Base-by-base conservation (phyloP, 2,329 filamentous ascomycete genomes). In the Cryoendolithus antarcticus region DNA sequence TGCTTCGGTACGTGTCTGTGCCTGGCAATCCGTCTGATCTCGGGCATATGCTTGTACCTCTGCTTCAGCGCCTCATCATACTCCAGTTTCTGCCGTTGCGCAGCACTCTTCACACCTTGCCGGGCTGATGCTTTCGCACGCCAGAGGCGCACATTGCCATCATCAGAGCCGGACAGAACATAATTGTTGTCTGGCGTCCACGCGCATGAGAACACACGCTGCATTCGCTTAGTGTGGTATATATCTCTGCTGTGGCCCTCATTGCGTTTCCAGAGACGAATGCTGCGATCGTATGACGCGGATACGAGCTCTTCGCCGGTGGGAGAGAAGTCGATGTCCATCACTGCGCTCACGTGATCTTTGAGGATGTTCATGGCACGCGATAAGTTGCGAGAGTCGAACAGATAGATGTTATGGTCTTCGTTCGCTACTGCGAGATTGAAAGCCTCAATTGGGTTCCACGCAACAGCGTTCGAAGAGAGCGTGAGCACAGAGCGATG, bases 221-320 rank as follows among this genome's bases (percentile, higher is more conserved):
- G 89, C 89, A 95, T 95, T 47, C 91, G 79, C 65, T 95, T 93
- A 11, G 91, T 96, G 67, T 96, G 88, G 64, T 96, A 98, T 35
- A 95, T 78, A 56, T 98, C 91, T 51, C 88, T 74, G 9, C 83
- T 88, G 62, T 91, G 85, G 15, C 89, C 89, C 45, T 80, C 69
- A 48, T 80, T 75, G 41, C 83, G 74, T 57, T 77, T 77, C 83
- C 86, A 96, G 36, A 96, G 67, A 37, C 91, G 77, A 38, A 98
- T 71, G 4, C 86, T 94, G 45, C 86, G 78, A 57, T 93, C 85
- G 64, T 91, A 93, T 1, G 82, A 86, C 4, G 85, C 91, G 9
- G 81, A 85, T 12, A 96, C 86, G 34, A 98, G 74, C 59, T 95
- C 88, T 59, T 95, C 82, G 43, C 91, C 91, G 0, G 91, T 96